Evolutionary conservation across 345 rosid species (phyloP).

Genomic region (Cardamine occulta): DNA sequence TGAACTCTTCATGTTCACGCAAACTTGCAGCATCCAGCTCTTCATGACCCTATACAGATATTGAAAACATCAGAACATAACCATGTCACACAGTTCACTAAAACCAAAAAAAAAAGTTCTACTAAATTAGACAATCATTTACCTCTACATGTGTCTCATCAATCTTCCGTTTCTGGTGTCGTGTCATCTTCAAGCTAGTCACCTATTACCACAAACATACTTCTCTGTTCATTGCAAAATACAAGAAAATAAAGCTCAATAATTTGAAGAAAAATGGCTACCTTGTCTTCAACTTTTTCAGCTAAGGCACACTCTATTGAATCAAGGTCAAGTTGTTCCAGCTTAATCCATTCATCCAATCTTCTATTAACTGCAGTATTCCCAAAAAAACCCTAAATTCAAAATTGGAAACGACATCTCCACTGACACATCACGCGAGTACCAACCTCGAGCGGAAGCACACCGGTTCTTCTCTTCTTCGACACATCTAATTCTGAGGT

Average conservation of each 20-base stretch:
- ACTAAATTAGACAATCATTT: constrained; percentile 13
- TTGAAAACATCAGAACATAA: neutral
- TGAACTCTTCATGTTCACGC: too few relatives aligned
- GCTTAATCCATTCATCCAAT: constrained; percentile 98
- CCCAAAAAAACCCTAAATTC: constrained; percentile 40
- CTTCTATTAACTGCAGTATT: constrained; percentile 83
- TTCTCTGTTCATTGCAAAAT: neutral
- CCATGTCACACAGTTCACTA: neutral
- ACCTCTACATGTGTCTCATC: constrained; percentile 99
- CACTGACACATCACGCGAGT: constrained; percentile 96
- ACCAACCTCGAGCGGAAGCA: constrained; percentile 91
- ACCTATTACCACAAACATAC: constrained; percentile 52
- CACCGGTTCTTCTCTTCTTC: constrained; percentile 64
- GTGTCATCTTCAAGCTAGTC: constrained; percentile 97
- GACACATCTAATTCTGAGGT: constrained; percentile 54
- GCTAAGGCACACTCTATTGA: constrained; percentile 92
- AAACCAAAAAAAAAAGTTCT: neutral
- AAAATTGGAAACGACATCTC: constrained; percentile 54
- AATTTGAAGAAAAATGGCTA: constrained; percentile 32
- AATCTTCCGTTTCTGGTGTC: constrained; percentile 98
- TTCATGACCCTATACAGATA: too few relatives aligned
- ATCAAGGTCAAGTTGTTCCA: constrained; percentile 89
- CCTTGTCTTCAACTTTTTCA: constrained; percentile 99
- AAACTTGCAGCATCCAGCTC: too few relatives aligned
- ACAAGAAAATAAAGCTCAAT: neutral